phyloP scores from a whole-genome alignment of 305 asterid genomes.

The Withania somnifera region DNA sequence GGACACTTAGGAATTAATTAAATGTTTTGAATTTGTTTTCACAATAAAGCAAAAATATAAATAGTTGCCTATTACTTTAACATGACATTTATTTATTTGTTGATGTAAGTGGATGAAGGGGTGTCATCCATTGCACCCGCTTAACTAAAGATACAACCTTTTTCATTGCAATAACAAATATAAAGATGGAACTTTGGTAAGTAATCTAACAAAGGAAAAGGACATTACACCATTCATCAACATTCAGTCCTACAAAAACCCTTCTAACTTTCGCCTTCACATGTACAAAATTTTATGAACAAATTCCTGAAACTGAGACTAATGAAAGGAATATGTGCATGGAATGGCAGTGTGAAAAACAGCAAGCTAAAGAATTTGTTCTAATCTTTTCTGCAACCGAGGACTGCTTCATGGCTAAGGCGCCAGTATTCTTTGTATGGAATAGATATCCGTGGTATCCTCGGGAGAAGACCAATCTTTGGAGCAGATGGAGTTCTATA shows the following conservation, averaged over 20 bases:
- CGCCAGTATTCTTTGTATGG: conserved; percentile 71
- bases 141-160: too few species aligned
- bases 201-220: not conserved
- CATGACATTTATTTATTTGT: too few species aligned
- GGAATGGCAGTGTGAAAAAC: not conserved
- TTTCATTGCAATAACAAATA: not conserved
- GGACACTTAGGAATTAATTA: too few species aligned
- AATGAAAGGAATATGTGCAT: not conserved
- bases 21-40: too few species aligned
- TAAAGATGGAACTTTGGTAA: not conserved
- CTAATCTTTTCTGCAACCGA: conserved; percentile 35
- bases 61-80: too few species aligned
- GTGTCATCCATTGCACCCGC: too few species aligned
- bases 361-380: not conserved
- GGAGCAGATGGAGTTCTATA: conserved; percentile 37
- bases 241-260: not conserved
- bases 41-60: too few species aligned
- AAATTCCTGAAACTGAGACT: not conserved
- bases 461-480: conserved; percentile 34
- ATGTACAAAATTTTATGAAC: not conserved
- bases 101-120: too few species aligned
- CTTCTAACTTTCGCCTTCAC: not conserved
- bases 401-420: conserved; percentile 51
- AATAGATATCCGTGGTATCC: conserved; percentile 61
- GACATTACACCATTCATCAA: not conserved